Evolutionary conservation across 306 rosid species (phyloP), one percentile per base, ranked within the genome.

Genomic region (Trifolium repens): DNA sequence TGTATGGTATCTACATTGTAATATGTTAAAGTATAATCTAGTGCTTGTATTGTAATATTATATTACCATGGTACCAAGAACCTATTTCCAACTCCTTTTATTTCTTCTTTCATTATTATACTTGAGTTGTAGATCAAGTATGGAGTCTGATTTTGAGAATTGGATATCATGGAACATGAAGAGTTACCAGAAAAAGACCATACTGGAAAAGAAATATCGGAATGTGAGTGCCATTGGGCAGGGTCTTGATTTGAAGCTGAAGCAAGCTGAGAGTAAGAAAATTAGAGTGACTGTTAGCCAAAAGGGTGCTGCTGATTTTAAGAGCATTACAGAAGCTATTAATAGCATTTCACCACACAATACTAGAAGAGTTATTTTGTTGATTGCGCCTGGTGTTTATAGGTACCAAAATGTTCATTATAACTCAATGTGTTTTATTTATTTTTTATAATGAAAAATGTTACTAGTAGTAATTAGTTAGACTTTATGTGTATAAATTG

Each of bases 111-210:
- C 78, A 52, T 43, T 9, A 7, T 71, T 69, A 63, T 71, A 24
- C 67, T 3, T 60, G 39, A 17, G 24, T 50, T 75, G 37, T 16
- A 78, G 35, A 58, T 78, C 78, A n/a, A 70, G 64, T 15, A 71
- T n/a, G 39, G 72, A 14, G 1, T 54, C 19, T 13, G 84, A 85
- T 73, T 86, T 72, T 82, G 74, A 81, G 54, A 73, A 79, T 0
- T 89, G 97, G 94, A 30, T 87, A 16, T 81, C 92, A 5, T 84
- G 89, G 88, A 87, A 91, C 19, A 37, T 89, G 14, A 22, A 81
- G 52, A 80, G 78, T 68, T 66, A 79, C 69, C 22, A 43, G 62
- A 83, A 65, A 71, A 83, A 57, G n/a, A 57, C 13, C 2, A 5
- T 22, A 54, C 32, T 76, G 71, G 68, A 52, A 79, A 66, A 61